These are phyloP conservation scores for Coffea canephora DNA, from an alignment of 257 asterid species.

Conservation along the genomic window DNA sequence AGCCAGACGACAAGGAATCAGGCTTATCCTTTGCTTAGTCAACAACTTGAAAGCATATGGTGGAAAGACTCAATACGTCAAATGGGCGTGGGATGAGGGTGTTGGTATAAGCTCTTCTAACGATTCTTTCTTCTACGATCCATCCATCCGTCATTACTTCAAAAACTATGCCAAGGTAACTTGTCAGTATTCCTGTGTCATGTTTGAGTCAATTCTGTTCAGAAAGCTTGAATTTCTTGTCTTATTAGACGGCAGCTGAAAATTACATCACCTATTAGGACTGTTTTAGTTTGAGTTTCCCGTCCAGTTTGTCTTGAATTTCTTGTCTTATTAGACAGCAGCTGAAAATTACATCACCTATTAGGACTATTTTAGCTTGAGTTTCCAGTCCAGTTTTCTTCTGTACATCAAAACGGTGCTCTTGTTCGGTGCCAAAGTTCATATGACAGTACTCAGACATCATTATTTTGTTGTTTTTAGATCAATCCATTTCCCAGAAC, in stretches of 20 bases:
- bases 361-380: neutral
- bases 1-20: slow-evolving; percentile 64
- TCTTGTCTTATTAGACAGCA: slow-evolving; percentile 21
- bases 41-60: slow-evolving; percentile 97
- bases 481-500: neutral
- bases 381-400: slow-evolving; percentile 9
- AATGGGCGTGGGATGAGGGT: slow-evolving; percentile 99
- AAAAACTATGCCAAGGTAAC: slow-evolving; percentile 83
- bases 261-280: neutral
- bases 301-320: slow-evolving; percentile 9
- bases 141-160: slow-evolving; percentile 84
- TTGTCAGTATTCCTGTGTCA: slow-evolving; percentile 1
- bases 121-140: slow-evolving; percentile 97
- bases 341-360: neutral
- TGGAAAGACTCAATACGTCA: slow-evolving; percentile 91
- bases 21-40: slow-evolving; percentile 77
- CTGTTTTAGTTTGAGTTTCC: neutral
- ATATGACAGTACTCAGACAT: neutral
- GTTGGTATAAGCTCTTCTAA: slow-evolving; percentile 90
- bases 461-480: neutral
- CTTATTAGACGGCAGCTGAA: slow-evolving; percentile 16
- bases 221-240: slow-evolving; percentile 12
- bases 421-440: neutral
- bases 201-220: neutral
- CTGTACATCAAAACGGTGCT: neutral